Conservation (phyloP, 257 asterid species). For the Rauvolfia tetraphylla region DNA sequence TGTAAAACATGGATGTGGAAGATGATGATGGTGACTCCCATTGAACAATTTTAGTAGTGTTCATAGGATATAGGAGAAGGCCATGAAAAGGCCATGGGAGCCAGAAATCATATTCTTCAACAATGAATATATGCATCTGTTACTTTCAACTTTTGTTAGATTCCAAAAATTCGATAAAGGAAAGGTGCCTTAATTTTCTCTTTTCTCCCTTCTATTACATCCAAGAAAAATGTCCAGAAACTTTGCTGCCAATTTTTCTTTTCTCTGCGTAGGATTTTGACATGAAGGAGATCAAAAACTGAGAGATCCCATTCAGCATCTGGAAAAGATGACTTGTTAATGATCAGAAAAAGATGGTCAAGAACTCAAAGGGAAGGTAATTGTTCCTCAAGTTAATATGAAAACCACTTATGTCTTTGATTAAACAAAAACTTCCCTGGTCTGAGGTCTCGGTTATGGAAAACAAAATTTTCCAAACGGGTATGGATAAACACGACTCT, state of each 20-base stretch:
- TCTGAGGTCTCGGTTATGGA: background rate
- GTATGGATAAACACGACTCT: constrained; percentile 3
- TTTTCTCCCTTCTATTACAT: background rate
- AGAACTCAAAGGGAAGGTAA: constrained; percentile 3
- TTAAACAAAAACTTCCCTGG: constrained; percentile 8
- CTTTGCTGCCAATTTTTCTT: background rate
- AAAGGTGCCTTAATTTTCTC: background rate
- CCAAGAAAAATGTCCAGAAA: background rate
- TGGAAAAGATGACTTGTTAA: background rate
- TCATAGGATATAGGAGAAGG: constrained; percentile 8
- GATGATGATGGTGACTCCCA: constrained; percentile 4
- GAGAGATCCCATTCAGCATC: background rate
- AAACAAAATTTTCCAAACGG: background rate
- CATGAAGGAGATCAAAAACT: constrained; percentile 2
- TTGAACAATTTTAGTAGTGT: background rate
- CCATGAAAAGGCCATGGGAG: constrained; percentile 13
- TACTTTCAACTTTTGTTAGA: constrained; percentile 33
- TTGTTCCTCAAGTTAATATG: constrained; percentile 3
- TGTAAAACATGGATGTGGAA: background rate
- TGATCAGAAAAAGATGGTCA: background rate
- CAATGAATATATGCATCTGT: constrained; percentile 36
- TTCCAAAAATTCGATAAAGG: constrained; percentile 22
- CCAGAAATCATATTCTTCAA: constrained; percentile 25
- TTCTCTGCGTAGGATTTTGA: background rate
- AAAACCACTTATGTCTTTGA: background rate